Conservation (phyloP, 1,284 basidiomycete species). For the Leccinum angustisporum region DNA sequence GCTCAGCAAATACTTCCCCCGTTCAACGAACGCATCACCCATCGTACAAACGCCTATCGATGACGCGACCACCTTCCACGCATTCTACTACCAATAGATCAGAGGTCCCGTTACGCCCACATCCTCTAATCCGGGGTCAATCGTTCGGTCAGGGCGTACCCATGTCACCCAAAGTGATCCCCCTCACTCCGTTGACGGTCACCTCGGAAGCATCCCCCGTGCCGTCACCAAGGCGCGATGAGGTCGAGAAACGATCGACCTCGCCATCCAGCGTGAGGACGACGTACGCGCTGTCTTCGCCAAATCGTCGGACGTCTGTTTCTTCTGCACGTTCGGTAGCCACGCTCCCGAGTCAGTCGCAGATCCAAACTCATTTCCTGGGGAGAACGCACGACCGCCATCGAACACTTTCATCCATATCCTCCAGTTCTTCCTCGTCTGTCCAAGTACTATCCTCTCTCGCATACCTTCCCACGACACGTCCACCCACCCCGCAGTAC, state of each 20-base stretch:
- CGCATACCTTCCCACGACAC: conserved; percentile 52
- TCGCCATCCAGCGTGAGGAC: conserved; percentile 42
- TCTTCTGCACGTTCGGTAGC: conserved; percentile 63
- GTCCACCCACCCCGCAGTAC: conserved; percentile 54
- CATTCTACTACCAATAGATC: conserved; percentile 50
- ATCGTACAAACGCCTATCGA: conserved; percentile 36
- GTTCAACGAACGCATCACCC: conserved; percentile 32
- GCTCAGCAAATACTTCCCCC: conserved; percentile 46
- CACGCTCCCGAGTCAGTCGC: conserved; percentile 49
- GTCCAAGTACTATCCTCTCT: conserved; percentile 68
- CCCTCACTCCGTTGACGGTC: conserved; percentile 63
- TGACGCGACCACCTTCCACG: conserved; percentile 62
- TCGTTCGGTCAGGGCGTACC: conserved; percentile 50
- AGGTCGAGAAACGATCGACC: conserved; percentile 25
- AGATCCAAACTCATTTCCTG: conserved; percentile 30
- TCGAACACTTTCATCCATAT: conserved; percentile 65
- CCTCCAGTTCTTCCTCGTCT: conserved; percentile 52
- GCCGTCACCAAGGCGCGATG: conserved; percentile 37
- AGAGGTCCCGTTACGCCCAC: conserved; percentile 52
- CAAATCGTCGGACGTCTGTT: conserved; percentile 57
- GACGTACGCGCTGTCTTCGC: conserved; percentile 22
- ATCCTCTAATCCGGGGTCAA: conserved; percentile 72
- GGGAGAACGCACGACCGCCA: conserved; percentile 50
- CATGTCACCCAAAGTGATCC: conserved; percentile 46
- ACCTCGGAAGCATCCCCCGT: conserved; percentile 51